Evolutionary conservation across 495 filamentous ascomycete genomes (phyloP).

Genomic region (Hypoxylon cercidicola): DNA sequence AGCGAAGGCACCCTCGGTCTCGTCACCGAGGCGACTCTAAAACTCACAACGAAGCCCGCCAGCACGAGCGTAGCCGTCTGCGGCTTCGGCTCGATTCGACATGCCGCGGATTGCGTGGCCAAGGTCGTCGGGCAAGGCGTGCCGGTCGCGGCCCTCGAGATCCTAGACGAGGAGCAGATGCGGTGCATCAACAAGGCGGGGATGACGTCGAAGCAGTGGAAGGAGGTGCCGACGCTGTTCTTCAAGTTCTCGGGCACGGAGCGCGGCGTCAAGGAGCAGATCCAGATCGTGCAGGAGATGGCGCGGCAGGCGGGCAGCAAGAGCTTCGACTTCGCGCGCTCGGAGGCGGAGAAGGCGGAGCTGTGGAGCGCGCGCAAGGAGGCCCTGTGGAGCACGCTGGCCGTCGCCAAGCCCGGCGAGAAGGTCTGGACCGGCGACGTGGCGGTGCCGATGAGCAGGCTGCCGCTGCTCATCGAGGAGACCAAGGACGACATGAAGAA

Average conservation of each 20-base stretch:
- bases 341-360: conserved; percentile 73
- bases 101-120: conserved; percentile 84
- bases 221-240: conserved; percentile 85
- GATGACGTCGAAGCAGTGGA: conserved; percentile 76
- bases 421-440: conserved; percentile 88
- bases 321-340: conserved; percentile 82
- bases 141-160: conserved; percentile 87
- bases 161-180: conserved; percentile 96
- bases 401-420: conserved; percentile 65
- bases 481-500: conserved; percentile 76
- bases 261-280: conserved; percentile 82
- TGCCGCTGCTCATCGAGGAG: conserved; percentile 81
- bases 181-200: conserved; percentile 85
- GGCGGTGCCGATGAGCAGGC: conserved; percentile 77
- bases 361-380: conserved; percentile 92
- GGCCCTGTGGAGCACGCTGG: conserved; percentile 79
- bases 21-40: conserved; percentile 86
- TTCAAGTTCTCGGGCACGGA: conserved; percentile 92
- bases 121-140: conserved; percentile 82
- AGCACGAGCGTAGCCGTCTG: conserved; percentile 85
- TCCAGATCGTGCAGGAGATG: conserved; percentile 74
- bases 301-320: conserved; percentile 69
- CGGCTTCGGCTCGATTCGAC: conserved; percentile 78
- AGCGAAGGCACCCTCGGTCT: conserved; percentile 94
- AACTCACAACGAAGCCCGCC: conserved; percentile 81